Conservation (phyloP, 2,329 filamentous ascomycete species). For the Penicillium sp. region DNA sequence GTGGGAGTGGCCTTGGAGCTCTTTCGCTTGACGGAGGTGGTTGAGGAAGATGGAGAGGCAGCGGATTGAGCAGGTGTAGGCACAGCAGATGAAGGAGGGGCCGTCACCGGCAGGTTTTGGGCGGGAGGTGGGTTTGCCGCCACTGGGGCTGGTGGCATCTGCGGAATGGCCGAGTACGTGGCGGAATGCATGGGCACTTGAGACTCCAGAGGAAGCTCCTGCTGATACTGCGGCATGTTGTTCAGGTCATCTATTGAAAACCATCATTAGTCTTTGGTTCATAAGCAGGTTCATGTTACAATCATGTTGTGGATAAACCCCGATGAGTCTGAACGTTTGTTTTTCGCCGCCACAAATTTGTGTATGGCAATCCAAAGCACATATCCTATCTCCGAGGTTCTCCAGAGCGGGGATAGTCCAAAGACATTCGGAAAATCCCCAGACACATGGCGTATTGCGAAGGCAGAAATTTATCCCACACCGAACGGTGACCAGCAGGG, state of each 20-base stretch:
- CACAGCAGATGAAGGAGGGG: constrained; percentile 9
- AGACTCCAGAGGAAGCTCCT: constrained; percentile 23
- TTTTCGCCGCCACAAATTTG: too few relatives aligned
- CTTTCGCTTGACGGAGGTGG: constrained; percentile 32
- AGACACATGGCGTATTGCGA: neutral
- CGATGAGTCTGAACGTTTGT: constrained; percentile 2
- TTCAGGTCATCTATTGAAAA: constrained; percentile 25
- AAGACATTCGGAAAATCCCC: neutral
- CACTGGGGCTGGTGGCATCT: constrained; percentile 14
- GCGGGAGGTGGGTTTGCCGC: constrained; percentile 18
- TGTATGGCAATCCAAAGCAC: neutral
- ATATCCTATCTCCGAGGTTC: too few relatives aligned
- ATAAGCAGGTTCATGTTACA: neutral
- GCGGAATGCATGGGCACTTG: constrained; percentile 21
- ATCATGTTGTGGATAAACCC: constrained; percentile 9
- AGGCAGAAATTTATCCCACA: constrained; percentile 2
- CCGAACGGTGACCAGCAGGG: constrained; percentile 9
- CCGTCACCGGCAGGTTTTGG: constrained; percentile 9
- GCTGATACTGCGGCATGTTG: constrained; percentile 28
- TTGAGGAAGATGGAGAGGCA: constrained; percentile 10
- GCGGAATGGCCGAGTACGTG: constrained; percentile 18
- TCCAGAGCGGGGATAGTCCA: too few relatives aligned
- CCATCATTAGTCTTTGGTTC: constrained; percentile 8
- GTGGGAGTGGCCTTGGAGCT: constrained; percentile 34
- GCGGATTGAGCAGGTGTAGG: constrained; percentile 14